Conservation (phyloP, 2,329 filamentous ascomycete genomes). For the Talaromyces sp. region DNA sequence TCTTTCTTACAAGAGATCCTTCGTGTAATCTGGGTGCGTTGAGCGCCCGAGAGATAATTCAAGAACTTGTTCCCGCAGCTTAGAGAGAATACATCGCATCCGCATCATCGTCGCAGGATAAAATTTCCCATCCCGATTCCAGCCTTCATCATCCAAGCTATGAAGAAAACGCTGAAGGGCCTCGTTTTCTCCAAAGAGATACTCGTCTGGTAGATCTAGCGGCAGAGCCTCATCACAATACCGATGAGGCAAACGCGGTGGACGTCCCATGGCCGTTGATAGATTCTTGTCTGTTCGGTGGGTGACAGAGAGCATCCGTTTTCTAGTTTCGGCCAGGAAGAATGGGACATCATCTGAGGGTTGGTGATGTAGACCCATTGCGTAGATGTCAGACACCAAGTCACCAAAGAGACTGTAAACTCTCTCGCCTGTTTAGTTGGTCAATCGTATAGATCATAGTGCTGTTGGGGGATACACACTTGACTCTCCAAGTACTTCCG, state of each 20-base stretch:
- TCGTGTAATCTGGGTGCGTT: background rate
- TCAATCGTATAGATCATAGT: background rate
- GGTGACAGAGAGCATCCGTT: constrained; percentile 27
- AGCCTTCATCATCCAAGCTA: constrained; percentile 23
- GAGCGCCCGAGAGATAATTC: constrained; percentile 23
- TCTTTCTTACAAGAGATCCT: background rate
- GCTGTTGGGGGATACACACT: constrained; percentile 15
- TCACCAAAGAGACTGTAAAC: constrained; percentile 21
- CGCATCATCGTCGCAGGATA: constrained; percentile 24
- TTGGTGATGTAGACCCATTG: constrained; percentile 6
- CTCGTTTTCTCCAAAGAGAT: constrained; percentile 22
- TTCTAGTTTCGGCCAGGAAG: constrained; percentile 29
- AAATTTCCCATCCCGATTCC: constrained; percentile 23
- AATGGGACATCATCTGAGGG: constrained; percentile 23
- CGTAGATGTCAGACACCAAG: constrained; percentile 21
- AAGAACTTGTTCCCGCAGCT: constrained; percentile 24
- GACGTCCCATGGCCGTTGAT: constrained; percentile 29
- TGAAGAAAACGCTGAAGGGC: constrained; percentile 13
- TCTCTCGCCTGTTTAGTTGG: constrained; percentile 16
- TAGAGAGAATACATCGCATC: constrained; percentile 24
- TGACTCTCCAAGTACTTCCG: constrained; percentile 17
- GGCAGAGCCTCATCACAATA: constrained; percentile 30
- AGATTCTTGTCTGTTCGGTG: constrained; percentile 30
- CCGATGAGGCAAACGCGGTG: constrained; percentile 28
- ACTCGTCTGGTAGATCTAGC: constrained; percentile 30